Evolutionary conservation across 352 stramenopile genomes (phyloP), one percentile per base, ranked within the genome.

Genomic region (Pythium volutum): DNA sequence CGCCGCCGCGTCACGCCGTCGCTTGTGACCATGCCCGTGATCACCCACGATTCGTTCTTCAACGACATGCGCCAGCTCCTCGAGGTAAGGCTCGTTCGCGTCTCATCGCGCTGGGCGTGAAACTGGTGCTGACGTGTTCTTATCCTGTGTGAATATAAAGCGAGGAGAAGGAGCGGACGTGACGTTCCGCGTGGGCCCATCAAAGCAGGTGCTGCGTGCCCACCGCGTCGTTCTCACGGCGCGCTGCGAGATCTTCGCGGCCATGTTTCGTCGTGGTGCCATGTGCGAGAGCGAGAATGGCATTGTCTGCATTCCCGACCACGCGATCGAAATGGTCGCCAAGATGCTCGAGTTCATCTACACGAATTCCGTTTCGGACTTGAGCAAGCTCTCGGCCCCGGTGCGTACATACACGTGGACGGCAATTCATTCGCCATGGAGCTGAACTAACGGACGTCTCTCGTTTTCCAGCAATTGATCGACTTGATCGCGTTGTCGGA

Each of bases 341-440:
- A 93, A 94, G 75, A 95, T 97, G 81, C 80, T 97, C 43, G 89
- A 97, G 75, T 97, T 93, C 61, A 93, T 97, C 50, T 97, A 97
- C 70, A 96, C 89, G 4, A 97, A 97, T 67, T 75, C 80, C 12
- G 82, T 97, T 9, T 69, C 80, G 16, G 88, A 96, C 55, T 71
- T 97, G 47, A 46, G 46, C 55, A 90, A 89, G 59, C 73, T 93
- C 34, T 85, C 73, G 43, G 88, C 82, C 1, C 81, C 81, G 36
- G 86, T 93, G 72, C 39, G 79, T 77, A 11, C 5, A 12, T 16
- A n/a, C 25, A 12, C 9, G 10, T 14, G 11, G 38, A 25, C 51
- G 15, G n/a, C 16, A 8, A 45, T 22, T 7, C n/a, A 16, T 48
- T 27, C 4, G 31, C 42, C 11, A 57, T 39, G 20, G 34, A 26